These are phyloP conservation scores for Fusarium hostae DNA, from an alignment of 2,329 filamentous ascomycete genomes.

Conservation along the genomic window DNA sequence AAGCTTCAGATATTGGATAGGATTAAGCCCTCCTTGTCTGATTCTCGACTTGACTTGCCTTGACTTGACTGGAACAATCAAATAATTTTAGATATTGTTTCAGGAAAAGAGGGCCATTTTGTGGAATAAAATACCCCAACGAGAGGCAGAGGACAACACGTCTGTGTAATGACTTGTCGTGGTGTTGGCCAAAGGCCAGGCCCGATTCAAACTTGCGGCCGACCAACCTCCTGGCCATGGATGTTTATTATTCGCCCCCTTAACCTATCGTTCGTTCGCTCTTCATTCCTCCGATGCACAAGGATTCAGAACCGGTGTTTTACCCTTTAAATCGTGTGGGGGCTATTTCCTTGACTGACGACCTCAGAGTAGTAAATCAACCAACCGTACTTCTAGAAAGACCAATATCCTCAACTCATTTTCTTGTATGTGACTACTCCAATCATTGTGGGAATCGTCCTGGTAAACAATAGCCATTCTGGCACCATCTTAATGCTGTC, in stretches of 20 bases:
- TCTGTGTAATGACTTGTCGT: constrained; percentile 6
- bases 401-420: neutral
- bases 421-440: neutral
- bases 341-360: neutral
- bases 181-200: constrained; percentile 9
- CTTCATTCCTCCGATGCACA: neutral
- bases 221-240: neutral
- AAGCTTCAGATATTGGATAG: constrained; percentile 19
- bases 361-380: neutral
- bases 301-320: neutral
- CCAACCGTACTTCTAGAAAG: neutral
- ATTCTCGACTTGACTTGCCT: neutral
- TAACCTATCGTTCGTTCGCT: neutral
- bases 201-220: constrained; percentile 11
- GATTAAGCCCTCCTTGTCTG: constrained; percentile 7
- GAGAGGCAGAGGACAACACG: constrained; percentile 3
- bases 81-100: neutral
- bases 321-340: constrained; percentile 8
- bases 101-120: neutral
- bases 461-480: constrained; percentile 1
- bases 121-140: constrained; percentile 6
- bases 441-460: neutral
- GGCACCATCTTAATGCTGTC: constrained; percentile 1
- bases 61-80: neutral
- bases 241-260: neutral